phyloP scores from a whole-genome alignment of 441 rosid species.

The Manihot esculenta region DNA sequence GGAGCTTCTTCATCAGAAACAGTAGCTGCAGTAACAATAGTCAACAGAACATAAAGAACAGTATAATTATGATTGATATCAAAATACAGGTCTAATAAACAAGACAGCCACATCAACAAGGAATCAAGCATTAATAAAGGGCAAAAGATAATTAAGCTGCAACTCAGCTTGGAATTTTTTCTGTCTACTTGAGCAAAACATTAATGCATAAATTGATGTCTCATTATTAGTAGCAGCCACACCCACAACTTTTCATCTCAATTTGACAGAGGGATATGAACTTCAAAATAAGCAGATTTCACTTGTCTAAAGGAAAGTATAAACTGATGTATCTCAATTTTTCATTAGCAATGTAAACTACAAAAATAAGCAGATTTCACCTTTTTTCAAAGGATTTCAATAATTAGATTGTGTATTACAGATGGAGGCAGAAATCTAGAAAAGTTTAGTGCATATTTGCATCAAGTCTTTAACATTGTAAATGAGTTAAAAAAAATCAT shows the following conservation, averaged over 20 bases:
- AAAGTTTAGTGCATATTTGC: not conserved
- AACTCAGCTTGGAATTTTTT: not conserved
- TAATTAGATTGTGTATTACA: not conserved
- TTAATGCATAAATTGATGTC: not conserved
- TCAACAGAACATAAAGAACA: constrained; percentile 14
- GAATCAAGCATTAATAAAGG: not conserved
- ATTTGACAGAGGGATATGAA: not conserved
- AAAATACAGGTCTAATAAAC: not conserved
- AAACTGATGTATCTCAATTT: no score
- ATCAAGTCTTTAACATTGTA: not conserved
- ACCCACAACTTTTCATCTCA: not conserved
- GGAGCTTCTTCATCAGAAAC: constrained; percentile 47
- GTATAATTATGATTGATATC: not conserved
- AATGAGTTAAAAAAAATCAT: not conserved
- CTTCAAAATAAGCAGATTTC: not conserved
- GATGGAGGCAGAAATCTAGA: not conserved
- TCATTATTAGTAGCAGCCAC: not conserved
- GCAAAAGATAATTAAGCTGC: not conserved
- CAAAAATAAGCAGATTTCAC: constrained; percentile 4
- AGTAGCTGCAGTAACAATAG: constrained; percentile 32
- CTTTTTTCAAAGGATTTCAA: constrained; percentile 5
- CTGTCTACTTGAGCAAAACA: constrained; percentile 2
- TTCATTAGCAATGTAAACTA: not conserved
- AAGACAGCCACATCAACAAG: not conserved
- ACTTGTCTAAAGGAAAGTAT: not conserved